phyloP scores from a whole-genome alignment of 2,329 filamentous ascomycete species.

The Myriosclerotinia duriaeana region DNA sequence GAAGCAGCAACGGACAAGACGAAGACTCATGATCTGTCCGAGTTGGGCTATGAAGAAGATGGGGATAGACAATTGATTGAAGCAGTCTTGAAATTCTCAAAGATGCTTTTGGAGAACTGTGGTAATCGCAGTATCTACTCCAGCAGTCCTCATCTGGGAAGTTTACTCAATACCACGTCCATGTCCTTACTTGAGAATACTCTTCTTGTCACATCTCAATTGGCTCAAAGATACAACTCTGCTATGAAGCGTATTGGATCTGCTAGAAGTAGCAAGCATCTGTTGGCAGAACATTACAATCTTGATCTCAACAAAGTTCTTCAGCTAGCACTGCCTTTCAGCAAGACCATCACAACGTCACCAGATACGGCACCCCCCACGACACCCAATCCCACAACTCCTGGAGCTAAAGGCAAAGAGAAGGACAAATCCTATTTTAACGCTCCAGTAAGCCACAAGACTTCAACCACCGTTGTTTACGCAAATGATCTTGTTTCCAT shows the following conservation, averaged over 20 bases:
- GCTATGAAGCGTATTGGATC: slow-evolving; percentile 74
- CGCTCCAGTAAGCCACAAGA: slow-evolving; percentile 43
- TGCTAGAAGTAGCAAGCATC: slow-evolving; percentile 68
- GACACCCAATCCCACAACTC: slow-evolving; percentile 53
- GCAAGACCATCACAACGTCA: slow-evolving; percentile 60
- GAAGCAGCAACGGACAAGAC: slow-evolving; percentile 49
- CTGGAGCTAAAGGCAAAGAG: slow-evolving; percentile 73
- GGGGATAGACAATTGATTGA: slow-evolving; percentile 81
- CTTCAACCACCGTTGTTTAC: slow-evolving; percentile 57
- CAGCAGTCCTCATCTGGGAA: slow-evolving; percentile 86
- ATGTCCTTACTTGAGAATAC: slow-evolving; percentile 74
- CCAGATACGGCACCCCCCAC: slow-evolving; percentile 51
- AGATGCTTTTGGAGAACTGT: slow-evolving; percentile 87
- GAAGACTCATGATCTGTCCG: slow-evolving; percentile 51
- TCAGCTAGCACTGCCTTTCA: slow-evolving; percentile 78
- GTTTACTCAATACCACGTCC: slow-evolving; percentile 84
- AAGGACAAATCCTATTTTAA: slow-evolving; percentile 66
- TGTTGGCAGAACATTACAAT: slow-evolving; percentile 83
- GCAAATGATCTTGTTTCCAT: slow-evolving; percentile 83
- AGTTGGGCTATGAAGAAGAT: slow-evolving; percentile 66
- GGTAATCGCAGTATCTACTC: slow-evolving; percentile 95
- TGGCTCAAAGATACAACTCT: slow-evolving; percentile 90
- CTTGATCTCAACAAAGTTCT: slow-evolving; percentile 78
- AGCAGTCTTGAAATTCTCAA: slow-evolving; percentile 78
- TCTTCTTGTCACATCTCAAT: slow-evolving; percentile 76